A percentile compares a stretch with the other conserved stretches of the same genome.
These are phyloP conservation scores for Colletotrichum sp. DNA, from an alignment of 2,329 filamentous ascomycete species.

Conservation along the genomic window DNA sequence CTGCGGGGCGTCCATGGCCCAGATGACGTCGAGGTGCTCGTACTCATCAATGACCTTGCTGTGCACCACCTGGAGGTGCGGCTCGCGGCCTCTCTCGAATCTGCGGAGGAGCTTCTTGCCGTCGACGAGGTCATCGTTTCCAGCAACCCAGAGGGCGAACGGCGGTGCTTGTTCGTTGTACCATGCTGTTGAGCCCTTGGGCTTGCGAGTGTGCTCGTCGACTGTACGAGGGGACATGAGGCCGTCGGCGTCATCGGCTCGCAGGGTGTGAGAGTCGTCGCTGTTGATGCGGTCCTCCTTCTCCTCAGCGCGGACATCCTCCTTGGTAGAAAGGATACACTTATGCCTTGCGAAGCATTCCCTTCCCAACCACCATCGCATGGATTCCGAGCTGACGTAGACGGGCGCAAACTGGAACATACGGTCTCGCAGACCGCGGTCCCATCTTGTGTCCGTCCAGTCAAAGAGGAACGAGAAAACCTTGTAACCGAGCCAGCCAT, in stretches of 20 bases:
- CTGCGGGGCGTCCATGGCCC: slow-evolving; percentile 88
- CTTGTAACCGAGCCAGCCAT: slow-evolving; percentile 83
- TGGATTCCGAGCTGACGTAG: slow-evolving; percentile 86
- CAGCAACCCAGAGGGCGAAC: slow-evolving; percentile 87
- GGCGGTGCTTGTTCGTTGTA: slow-evolving; percentile 82
- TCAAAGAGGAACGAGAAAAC: slow-evolving; percentile 90
- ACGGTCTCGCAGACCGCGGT: slow-evolving; percentile 75
- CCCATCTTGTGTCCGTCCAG: slow-evolving; percentile 88
- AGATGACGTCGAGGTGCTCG: slow-evolving; percentile 93
- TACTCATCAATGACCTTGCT: slow-evolving; percentile 84
- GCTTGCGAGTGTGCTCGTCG: slow-evolving; percentile 39
- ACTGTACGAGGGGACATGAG: slow-evolving; percentile 20
- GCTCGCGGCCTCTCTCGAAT: slow-evolving; percentile 79
- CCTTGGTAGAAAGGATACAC: slow-evolving; percentile 83
- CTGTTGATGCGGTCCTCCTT: slow-evolving; percentile 58
- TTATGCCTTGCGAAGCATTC: slow-evolving; percentile 82
- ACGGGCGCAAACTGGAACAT: slow-evolving; percentile 94
- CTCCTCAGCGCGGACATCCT: slow-evolving; percentile 69
- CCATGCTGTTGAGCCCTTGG: slow-evolving; percentile 71
- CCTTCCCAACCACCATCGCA: slow-evolving; percentile 93
- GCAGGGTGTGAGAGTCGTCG: slow-evolving; percentile 26
- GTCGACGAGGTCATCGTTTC: slow-evolving; percentile 84
- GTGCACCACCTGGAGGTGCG: slow-evolving; percentile 81
- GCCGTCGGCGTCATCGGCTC: slow-evolving; percentile 37
- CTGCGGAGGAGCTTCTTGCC: slow-evolving; percentile 75